A percentile compares a stretch with the other conserved stretches of the same genome.
Conservation (phyloP, 1,139 yeast species). For the Yamadazyma sp. region DNA sequence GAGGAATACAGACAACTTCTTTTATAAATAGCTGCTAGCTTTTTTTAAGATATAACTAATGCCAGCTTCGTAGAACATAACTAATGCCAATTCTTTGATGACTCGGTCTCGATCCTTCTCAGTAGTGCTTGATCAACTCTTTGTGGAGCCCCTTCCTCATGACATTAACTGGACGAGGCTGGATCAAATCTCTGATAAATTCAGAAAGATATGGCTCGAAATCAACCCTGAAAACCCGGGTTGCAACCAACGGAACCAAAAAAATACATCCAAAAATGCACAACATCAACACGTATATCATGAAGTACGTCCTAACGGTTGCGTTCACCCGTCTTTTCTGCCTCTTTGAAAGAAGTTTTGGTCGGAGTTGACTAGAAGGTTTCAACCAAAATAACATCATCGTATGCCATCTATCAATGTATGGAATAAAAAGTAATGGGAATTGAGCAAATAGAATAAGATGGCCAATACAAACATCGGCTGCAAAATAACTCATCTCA, state of each 20-base stretch:
- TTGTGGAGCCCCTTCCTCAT: conserved; percentile 39
- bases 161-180: conserved; percentile 34
- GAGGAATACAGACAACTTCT: conserved; percentile 6
- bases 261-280: conserved; percentile 35
- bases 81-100: no score
- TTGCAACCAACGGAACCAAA: conserved; percentile 40
- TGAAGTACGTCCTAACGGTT: conserved; percentile 33
- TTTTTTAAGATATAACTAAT: no score
- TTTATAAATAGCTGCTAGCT: not conserved
- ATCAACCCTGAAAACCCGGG: conserved; percentile 33
- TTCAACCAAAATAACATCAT: conserved; percentile 77
- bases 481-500: conserved; percentile 55
- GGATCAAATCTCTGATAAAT: conserved; percentile 32
- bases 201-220: conserved; percentile 38
- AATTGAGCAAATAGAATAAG: conserved; percentile 48
- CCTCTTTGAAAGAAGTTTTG: conserved; percentile 38
- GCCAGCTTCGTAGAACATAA: no score
- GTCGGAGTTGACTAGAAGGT: conserved; percentile 54
- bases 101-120: no score
- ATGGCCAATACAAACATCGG: conserved; percentile 55
- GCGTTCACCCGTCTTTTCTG: conserved; percentile 27
- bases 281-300: conserved; percentile 41
- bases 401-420: conserved; percentile 73
- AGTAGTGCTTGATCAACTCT: conserved; percentile 14
- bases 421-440: conserved; percentile 56